Conservation (phyloP, 2,329 filamentous ascomycete species). For the Stenocarpella maydis region DNA sequence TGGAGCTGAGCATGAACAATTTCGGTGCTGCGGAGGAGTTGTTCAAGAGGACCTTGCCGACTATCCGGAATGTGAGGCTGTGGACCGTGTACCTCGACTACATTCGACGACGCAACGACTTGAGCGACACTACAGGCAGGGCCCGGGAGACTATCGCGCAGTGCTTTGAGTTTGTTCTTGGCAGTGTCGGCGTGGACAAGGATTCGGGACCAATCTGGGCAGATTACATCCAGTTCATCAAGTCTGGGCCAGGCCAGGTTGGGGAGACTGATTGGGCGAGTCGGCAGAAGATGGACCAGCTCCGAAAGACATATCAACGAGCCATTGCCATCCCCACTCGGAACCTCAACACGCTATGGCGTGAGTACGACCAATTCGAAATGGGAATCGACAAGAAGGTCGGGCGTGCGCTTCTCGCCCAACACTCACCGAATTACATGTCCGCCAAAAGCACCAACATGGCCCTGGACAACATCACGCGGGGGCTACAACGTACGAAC, state of each 20-base stretch:
- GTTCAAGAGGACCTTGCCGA: slow-evolving; percentile 81
- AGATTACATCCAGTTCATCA: slow-evolving; percentile 94
- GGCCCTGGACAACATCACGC: slow-evolving; percentile 87
- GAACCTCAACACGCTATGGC: slow-evolving; percentile 87
- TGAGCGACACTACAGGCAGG: slow-evolving; percentile 80
- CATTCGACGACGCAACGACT: slow-evolving; percentile 87
- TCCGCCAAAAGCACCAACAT: slow-evolving; percentile 91
- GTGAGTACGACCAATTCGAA: slow-evolving; percentile 97
- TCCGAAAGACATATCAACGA: slow-evolving; percentile 91
- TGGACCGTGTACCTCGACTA: slow-evolving; percentile 97
- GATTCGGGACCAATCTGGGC: slow-evolving; percentile 91
- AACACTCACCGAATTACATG: slow-evolving; percentile 94
- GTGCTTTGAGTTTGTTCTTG: slow-evolving; percentile 91
- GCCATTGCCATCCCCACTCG: slow-evolving; percentile 88
- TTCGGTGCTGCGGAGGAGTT: slow-evolving; percentile 82
- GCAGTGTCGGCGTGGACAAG: slow-evolving; percentile 84
- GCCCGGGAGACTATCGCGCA: slow-evolving; percentile 82
- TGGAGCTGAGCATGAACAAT: slow-evolving; percentile 89
- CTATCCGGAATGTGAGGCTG: slow-evolving; percentile 82
- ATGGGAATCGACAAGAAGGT: slow-evolving; percentile 92
- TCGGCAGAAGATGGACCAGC: slow-evolving; percentile 94
- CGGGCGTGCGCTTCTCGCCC: slow-evolving; percentile 92
- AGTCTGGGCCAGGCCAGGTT: slow-evolving; percentile 83
- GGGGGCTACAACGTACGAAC: slow-evolving; percentile 77
- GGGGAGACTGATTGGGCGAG: slow-evolving; percentile 94